These are phyloP conservation scores for Peronospora farinosa DNA, from an alignment of 352 stramenopile species.

Conservation along the genomic window DNA sequence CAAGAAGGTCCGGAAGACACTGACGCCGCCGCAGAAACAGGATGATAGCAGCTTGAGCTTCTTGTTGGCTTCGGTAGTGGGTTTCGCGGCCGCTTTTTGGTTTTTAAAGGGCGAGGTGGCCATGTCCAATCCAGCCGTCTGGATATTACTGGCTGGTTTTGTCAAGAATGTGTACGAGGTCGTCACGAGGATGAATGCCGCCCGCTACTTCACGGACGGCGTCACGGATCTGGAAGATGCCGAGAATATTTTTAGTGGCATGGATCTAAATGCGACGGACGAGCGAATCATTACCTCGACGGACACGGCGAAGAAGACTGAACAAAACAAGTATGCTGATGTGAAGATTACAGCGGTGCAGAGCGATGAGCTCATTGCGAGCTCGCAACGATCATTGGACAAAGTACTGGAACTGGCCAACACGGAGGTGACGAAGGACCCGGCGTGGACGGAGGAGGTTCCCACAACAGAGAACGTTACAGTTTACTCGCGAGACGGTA, in stretches of 20 bases:
- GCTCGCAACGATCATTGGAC: conserved; percentile 44
- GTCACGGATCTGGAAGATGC: conserved; percentile 28
- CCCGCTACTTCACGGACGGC: conserved; percentile 19
- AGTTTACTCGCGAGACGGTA: conserved; percentile 64
- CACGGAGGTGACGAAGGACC: conserved; percentile 32
- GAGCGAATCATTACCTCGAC: conserved; percentile 6
- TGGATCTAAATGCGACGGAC: conserved; percentile 27
- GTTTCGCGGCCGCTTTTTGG: conserved; percentile 64
- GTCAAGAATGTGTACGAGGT: conserved; percentile 72
- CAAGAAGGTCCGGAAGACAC: not conserved
- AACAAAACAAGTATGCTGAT: conserved; percentile 28
- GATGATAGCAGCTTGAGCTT: conserved; percentile 34
- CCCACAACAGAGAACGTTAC: conserved; percentile 55
- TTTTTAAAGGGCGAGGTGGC: conserved; percentile 77
- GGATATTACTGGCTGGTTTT: conserved; percentile 65
- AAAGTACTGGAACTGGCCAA: conserved; percentile 48
- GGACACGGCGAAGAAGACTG: conserved; percentile 8
- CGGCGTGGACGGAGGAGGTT: conserved; percentile 58
- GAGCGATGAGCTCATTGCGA: conserved; percentile 43
- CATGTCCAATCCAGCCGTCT: conserved; percentile 62
- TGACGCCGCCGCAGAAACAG: not conserved
- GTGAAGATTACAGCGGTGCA: conserved; percentile 43
- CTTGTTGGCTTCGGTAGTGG: conserved; percentile 50
- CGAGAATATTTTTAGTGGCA: conserved; percentile 36
- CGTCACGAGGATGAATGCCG: conserved; percentile 22